Evolutionary conservation across 768 basidiomycete genomes (phyloP).

Genomic region (Termitomyces sp.): DNA sequence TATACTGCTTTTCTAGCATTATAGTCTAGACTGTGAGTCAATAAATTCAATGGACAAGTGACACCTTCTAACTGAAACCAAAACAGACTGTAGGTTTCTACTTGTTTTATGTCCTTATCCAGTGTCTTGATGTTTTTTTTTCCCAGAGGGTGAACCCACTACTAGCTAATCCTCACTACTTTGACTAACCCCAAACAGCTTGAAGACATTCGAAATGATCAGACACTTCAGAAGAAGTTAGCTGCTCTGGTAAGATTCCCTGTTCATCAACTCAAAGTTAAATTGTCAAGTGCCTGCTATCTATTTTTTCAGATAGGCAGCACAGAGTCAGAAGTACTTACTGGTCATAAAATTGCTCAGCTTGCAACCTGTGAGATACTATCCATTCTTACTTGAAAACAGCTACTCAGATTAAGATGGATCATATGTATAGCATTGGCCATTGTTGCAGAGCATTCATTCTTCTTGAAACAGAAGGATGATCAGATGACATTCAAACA

Average conservation of each 20-base stretch:
- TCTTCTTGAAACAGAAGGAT: constrained; percentile 9
- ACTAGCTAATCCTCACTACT: not conserved
- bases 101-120: no score
- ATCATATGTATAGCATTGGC: constrained; percentile 5
- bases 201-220: not conserved
- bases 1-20: no score
- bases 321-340: not conserved
- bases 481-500: constrained; percentile 5
- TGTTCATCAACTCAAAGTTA: no score
- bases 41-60: not conserved
- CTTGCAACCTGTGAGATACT: constrained; percentile 2
- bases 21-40: not conserved
- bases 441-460: constrained; percentile 14
- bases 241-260: not conserved
- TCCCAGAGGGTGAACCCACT: not conserved
- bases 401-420: not conserved
- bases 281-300: no score
- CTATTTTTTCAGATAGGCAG: not conserved
- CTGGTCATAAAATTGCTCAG: constrained; percentile 4
- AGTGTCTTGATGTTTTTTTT: no score
- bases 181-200: not conserved
- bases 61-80: not conserved
- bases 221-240: constrained; percentile 1
- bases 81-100: not conserved
- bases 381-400: not conserved